These are phyloP conservation scores for Podila clonocystis DNA, from an alignment of 192 early-diverging fungal genomes.

Conservation along the genomic window DNA sequence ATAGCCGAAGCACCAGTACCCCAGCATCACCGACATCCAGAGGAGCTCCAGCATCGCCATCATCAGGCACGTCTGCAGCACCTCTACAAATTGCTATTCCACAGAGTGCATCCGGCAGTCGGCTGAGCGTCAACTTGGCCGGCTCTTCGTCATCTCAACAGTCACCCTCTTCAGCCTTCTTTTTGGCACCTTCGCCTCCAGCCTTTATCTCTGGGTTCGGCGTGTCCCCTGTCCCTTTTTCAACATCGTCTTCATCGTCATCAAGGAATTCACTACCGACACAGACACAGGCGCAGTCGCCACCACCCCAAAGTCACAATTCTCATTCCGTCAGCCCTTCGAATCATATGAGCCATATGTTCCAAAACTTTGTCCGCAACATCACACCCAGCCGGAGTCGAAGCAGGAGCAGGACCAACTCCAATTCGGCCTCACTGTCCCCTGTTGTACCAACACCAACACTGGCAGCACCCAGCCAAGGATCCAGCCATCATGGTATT, in stretches of 20 bases:
- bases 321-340: conserved; percentile 5
- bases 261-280: conserved; percentile 1
- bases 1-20: background rate
- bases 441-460: background rate
- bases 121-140: background rate
- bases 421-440: conserved; percentile 24
- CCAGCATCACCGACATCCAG: background rate
- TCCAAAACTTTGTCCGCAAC: conserved; percentile 46
- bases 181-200: conserved; percentile 43
- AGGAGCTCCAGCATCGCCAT: background rate
- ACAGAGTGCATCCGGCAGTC: background rate
- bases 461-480: background rate
- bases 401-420: conserved; percentile 49
- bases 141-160: conserved; percentile 19
- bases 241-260: conserved; percentile 6
- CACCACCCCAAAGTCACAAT: background rate
- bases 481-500: conserved; percentile 1
- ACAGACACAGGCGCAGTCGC: background rate
- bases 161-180: conserved; percentile 41
- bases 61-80: background rate
- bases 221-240: conserved; percentile 28
- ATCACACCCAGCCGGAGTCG: conserved; percentile 27
- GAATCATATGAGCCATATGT: conserved; percentile 40
- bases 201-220: conserved; percentile 34
- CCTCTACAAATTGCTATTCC: background rate